Evolutionary conservation across 2,329 filamentous ascomycete species (phyloP), one percentile per base, ranked within the genome.

Genomic region (Nothopassalora personata): DNA sequence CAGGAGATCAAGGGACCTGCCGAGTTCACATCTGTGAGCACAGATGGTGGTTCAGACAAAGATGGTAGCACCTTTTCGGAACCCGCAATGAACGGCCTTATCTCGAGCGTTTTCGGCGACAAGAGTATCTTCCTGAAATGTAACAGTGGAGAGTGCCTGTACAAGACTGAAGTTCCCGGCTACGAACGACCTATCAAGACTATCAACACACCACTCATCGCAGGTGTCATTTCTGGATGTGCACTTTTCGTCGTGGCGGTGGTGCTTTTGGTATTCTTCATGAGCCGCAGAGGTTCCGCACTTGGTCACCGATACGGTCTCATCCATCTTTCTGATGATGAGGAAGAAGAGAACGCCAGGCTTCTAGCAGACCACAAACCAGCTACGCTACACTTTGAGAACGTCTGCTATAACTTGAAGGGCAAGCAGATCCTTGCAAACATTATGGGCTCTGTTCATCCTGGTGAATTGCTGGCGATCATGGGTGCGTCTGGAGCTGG

Each of bases 401-500:
- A 95, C 60, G 88, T 99, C 3, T 85, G 86, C 0, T 99, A 99
- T 71, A 81, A 83, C 23, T 81, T 99, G 39, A 96, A 95, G 64
- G 91, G 91, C 43, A 97, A 90, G 75, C 82, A 89, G 54, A 97
- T 99, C 50, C 80, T 99, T 2, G 82, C 83, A 15, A 85, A 83
- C 13, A 88, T 99, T 34, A 86, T 88, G 64, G 94, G 94, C 50
- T 86, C 91, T 46, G 92, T 93, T n/a, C 88, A 89, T 66, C 91
- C 93, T 2, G 95, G 95, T n/a, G 91, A 99, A 73, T 85, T 97
- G 7, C 90, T 93, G 65, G 94, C 94, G 8, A 96, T 99, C 68
- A 99, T 99, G 93, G 94, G 94, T 58, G 93, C 94, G 7, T 99
- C 94, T 0, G 94, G 94, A 31, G 95, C 94, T 46, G 94, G 94